Conservation (phyloP, 2,329 filamentous ascomycete species). For the Penicillium palitans region DNA sequence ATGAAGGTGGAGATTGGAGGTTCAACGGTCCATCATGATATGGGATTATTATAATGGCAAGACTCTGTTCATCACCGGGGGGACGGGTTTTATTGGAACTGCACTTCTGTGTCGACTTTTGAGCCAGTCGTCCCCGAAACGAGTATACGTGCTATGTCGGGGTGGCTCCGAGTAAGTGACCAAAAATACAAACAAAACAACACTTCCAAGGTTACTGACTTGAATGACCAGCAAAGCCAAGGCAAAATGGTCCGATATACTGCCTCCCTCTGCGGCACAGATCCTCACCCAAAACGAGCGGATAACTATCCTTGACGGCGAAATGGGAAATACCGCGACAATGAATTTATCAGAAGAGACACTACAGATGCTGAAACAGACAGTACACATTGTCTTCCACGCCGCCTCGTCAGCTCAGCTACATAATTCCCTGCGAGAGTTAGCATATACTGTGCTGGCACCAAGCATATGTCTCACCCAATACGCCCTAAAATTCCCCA, state of each 20-base stretch:
- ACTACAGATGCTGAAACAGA: conserved; percentile 24
- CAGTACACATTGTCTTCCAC: conserved; percentile 24
- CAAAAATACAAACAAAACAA: not conserved
- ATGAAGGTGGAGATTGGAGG: not conserved
- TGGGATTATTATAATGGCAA: conserved; percentile 29
- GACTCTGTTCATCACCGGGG: conserved; percentile 25
- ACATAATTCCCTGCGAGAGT: conserved; percentile 21
- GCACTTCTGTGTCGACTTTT: conserved; percentile 24
- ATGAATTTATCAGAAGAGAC: conserved; percentile 22
- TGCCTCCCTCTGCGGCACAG: conserved; percentile 14
- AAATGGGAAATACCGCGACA: conserved; percentile 24
- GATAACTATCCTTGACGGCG: conserved; percentile 25
- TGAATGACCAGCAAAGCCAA: conserved; percentile 17
- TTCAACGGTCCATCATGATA: conserved; percentile 18
- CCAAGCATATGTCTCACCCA: conserved; percentile 21
- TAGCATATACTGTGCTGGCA: conserved; percentile 22
- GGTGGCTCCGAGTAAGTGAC: conserved; percentile 20
- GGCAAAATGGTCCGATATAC: conserved; percentile 23
- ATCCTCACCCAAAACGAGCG: conserved; percentile 14
- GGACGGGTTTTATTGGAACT: conserved; percentile 27
- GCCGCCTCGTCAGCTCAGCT: conserved; percentile 20
- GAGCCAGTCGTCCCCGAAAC: conserved; percentile 17
- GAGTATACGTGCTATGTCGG: conserved; percentile 24
- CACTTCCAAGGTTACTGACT: not conserved
- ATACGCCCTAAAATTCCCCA: conserved; percentile 25